Base-by-base conservation (phyloP, 768 basidiomycete species). In the Suillus subalutaceus region DNA sequence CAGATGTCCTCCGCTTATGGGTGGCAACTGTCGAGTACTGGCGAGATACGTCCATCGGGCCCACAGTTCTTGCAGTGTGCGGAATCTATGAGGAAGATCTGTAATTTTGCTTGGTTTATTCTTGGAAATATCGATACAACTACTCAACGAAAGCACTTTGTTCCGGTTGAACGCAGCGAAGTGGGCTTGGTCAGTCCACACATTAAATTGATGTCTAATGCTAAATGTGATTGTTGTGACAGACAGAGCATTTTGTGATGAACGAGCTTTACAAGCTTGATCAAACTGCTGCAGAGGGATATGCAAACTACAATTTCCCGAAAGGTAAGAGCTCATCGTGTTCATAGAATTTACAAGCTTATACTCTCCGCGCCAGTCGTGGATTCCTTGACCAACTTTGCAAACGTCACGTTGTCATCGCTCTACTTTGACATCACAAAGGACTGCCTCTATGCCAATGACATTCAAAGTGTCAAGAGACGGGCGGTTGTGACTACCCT, bases 341-440 rank as follows among this genome's bases (percentile, higher is more conserved):
- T 30, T n/a, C 41, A 44, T 38, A 18, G 40, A 32, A 0, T 6
- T n/a, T 63, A 6, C 8, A 38, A 20, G 23, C 56, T 76, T n/a
- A 68, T 37, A 41, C 48, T 41, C 23, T 18, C 44, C 41, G 66
- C 44, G 67, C 46, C 67, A 97, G 94, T 93, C 44, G 84, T 92
- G 70, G 87, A 82, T 63, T 81, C 91, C 10, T 76, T 97, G 15
- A 86, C 84, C 46, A 86, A 90, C 68, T 98, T 97, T 69, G 86
- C 89, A 37, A 94, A 94, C 71, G 83, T 88, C 66, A 93, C 91
- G 0, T 83, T 98, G 26, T 98, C 97, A 0, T 90, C 94, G 0
- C 79, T 97, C 40, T 99, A 98, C 77, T 93, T 98, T 68, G 95
- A 96, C 72, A 88, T 93, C 59, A 92, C 88, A 40, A 97, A 97